Percentiles rank a stretch among this genome's conserved stretches.
Evolutionary conservation across 768 basidiomycete species (phyloP).

Genomic region (Suillus occidentalis): DNA sequence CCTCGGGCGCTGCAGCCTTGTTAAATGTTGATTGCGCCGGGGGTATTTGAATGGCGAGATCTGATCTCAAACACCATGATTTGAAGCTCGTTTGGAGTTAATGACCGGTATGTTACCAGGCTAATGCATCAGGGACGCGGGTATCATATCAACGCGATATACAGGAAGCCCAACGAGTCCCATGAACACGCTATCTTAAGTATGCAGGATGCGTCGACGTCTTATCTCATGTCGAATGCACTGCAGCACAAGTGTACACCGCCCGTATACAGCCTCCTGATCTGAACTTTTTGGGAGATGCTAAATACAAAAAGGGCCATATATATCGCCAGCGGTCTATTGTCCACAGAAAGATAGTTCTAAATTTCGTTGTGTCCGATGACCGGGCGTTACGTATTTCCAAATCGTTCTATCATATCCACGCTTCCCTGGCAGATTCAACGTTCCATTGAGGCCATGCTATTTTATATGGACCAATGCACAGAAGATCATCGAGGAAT

Average conservation of each 20-base stretch:
- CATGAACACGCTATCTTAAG: neutral
- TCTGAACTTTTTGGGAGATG: neutral
- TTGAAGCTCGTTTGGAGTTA: neutral
- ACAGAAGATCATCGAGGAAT: neutral
- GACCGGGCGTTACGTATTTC: neutral
- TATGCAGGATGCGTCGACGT: neutral
- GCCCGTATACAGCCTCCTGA: neutral
- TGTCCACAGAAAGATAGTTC: neutral
- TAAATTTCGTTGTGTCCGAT: neutral
- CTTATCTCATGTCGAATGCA: neutral
- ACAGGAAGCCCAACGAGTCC: neutral
- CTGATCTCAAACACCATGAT: neutral
- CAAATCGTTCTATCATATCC: neutral
- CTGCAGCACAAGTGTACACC: neutral
- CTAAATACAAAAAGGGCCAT: neutral
- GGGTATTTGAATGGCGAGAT: neutral
- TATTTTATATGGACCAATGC: neutral
- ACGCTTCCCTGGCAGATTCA: too few relatives aligned
- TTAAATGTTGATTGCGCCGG: neutral
- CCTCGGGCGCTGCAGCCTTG: neutral
- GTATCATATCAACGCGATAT: neutral
- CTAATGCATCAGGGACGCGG: neutral
- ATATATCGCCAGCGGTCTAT: neutral
- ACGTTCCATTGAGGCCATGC: neutral
- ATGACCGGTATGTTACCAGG: neutral